These are phyloP conservation scores for Aspergillus uvarum DNA, from an alignment of 2,329 filamentous ascomycete species.

Conservation along the genomic window DNA sequence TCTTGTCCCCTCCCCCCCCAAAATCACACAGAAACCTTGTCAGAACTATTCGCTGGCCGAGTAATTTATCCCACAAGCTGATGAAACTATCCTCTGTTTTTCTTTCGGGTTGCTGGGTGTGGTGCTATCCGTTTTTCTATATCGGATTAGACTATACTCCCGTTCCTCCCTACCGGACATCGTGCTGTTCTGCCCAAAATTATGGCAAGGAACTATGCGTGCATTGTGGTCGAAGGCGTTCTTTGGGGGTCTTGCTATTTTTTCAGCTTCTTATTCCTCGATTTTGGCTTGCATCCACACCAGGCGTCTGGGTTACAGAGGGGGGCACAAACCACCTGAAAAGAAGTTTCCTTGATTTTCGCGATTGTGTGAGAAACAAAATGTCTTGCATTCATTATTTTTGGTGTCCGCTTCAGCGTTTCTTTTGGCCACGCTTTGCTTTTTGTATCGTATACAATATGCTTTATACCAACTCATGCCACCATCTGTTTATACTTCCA, in stretches of 20 bases:
- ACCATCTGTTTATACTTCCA: neutral
- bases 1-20: too few relatives aligned
- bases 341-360: neutral
- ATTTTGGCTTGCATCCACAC: neutral
- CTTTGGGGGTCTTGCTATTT: neutral
- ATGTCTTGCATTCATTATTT: neutral
- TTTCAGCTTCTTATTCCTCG: constrained; percentile 5
- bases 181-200: neutral
- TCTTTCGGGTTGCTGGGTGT: neutral
- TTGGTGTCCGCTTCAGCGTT: neutral
- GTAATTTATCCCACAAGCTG: neutral
- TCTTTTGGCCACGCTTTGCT: neutral
- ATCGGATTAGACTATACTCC: neutral
- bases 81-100: neutral
- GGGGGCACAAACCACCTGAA: neutral
- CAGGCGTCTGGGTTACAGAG: neutral
- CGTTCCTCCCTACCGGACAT: neutral
- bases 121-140: neutral
- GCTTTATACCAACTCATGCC: neutral
- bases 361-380: neutral
- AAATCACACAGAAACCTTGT: neutral
- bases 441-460: neutral
- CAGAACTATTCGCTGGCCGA: constrained; percentile 1
- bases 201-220: neutral
- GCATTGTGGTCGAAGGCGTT: neutral